A percentile compares a stretch with the other conserved stretches of the same genome.
These are phyloP conservation scores for Amanita polypyramis DNA, from an alignment of 768 basidiomycete species.

Conservation along the genomic window DNA sequence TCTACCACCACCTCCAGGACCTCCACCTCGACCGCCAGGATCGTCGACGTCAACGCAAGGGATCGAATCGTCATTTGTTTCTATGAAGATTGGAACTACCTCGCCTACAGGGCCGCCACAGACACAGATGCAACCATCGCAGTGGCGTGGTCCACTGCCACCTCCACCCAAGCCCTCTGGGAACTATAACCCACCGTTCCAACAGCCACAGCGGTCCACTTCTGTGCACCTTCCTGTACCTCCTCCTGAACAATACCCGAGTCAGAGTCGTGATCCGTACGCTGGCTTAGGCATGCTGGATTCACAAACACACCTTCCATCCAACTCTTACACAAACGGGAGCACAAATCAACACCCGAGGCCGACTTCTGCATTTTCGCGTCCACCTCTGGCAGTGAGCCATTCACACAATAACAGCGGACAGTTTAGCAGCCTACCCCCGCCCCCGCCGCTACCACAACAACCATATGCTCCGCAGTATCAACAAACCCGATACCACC, in stretches of 20 bases:
- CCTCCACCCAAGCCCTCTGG: conserved; percentile 13
- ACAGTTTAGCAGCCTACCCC: conserved; percentile 26
- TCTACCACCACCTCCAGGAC: conserved; percentile 33
- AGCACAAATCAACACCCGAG: conserved; percentile 1
- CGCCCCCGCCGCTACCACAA: conserved; percentile 16
- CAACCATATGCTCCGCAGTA: conserved; percentile 13
- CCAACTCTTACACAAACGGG: conserved; percentile 14
- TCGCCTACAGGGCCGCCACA: conserved; percentile 17
- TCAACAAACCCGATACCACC: conserved; percentile 11
- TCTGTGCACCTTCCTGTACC: conserved; percentile 13
- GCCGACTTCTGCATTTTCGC: conserved; percentile 3
- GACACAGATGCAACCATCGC: conserved; percentile 12
- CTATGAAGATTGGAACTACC: conserved; percentile 35
- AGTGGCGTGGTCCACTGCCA: conserved; percentile 12
- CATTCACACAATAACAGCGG: conserved; percentile 18
- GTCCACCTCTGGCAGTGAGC: conserved; percentile 14
- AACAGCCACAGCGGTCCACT: conserved; percentile 13
- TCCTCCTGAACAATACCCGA: conserved; percentile 14
- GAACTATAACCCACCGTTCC: conserved; percentile 8
- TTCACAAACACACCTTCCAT: conserved; percentile 8
- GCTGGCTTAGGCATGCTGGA: background rate
- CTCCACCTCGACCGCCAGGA: conserved; percentile 18
- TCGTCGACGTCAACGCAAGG: conserved; percentile 22
- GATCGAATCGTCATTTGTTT: conserved; percentile 42
- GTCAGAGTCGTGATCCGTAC: conserved; percentile 9